Conservation (phyloP, 768 basidiomycete species). For the Phanerochaete sordida region DNA sequence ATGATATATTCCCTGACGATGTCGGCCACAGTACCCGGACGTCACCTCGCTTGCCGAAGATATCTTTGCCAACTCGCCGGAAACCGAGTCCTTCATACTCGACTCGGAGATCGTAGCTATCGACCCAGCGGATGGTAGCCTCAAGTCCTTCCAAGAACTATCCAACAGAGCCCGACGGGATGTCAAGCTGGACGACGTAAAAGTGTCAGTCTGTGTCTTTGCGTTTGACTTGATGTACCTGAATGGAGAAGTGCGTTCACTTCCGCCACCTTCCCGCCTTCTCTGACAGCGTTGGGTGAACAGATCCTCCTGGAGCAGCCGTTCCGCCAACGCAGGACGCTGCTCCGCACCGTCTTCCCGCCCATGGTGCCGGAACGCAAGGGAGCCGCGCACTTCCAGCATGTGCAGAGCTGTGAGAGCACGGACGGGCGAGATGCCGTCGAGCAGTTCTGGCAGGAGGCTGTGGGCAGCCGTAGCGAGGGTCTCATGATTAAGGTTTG, state of each 20-base stretch:
- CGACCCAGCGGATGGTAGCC: slow-evolving; percentile 54
- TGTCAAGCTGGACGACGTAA: slow-evolving; percentile 70
- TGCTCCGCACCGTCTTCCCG: slow-evolving; percentile 64
- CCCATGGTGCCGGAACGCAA: slow-evolving; percentile 41
- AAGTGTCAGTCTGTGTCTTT: slow-evolving; percentile 77
- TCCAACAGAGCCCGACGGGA: slow-evolving; percentile 83
- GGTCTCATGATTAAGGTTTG: slow-evolving; percentile 91
- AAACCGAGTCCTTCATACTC: slow-evolving; percentile 64
- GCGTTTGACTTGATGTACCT: slow-evolving; percentile 89
- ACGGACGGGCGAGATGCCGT: slow-evolving; percentile 57
- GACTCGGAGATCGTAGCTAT: slow-evolving; percentile 89
- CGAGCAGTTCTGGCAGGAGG: slow-evolving; percentile 71
- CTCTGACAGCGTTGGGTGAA: slow-evolving; percentile 5
- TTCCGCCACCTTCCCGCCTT: slow-evolving; percentile 5
- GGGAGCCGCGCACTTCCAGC: slow-evolving; percentile 58
- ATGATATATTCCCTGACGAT: slow-evolving; percentile 2
- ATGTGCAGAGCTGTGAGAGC: slow-evolving; percentile 73
- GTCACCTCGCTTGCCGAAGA: slow-evolving; percentile 53
- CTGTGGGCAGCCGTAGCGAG: slow-evolving; percentile 77
- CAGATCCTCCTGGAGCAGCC: slow-evolving; percentile 66
- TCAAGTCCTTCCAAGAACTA: slow-evolving; percentile 84
- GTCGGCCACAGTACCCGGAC: slow-evolving; percentile 69
- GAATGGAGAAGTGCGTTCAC: slow-evolving; percentile 62
- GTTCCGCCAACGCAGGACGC: slow-evolving; percentile 65
- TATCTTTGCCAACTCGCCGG: slow-evolving; percentile 42